Conservation (phyloP, 2,329 filamentous ascomycete genomes). For the Calonectria multiphialidica region DNA sequence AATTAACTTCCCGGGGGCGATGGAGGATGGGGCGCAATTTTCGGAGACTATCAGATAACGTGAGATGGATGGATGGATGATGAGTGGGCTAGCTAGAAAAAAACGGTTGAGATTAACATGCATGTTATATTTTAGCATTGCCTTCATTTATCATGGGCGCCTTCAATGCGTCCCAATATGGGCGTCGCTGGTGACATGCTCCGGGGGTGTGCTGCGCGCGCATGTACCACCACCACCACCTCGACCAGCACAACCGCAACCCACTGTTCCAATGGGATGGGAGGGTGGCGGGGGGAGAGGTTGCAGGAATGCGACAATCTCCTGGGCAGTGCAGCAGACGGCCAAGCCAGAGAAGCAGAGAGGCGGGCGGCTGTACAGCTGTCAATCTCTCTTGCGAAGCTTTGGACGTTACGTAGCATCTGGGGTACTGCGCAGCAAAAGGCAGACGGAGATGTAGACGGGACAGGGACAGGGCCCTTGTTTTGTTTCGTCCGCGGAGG, state of each 20-base stretch:
- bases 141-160: neutral
- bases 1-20: slow-evolving; percentile 1
- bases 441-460: neutral
- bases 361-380: too few species aligned
- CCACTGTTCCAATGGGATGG: neutral
- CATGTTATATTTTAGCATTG: neutral
- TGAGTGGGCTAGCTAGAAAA: too few species aligned
- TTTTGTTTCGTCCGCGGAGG: neutral
- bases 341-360: neutral
- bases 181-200: neutral
- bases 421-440: neutral
- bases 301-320: slow-evolving; percentile 9
- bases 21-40: neutral
- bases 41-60: neutral
- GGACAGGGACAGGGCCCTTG: neutral
- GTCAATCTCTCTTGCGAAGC: neutral
- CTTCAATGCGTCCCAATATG: neutral
- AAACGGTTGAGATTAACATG: slow-evolving; percentile 2
- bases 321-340: neutral
- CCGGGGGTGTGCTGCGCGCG: neutral
- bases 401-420: neutral
- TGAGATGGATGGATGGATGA: too few species aligned
- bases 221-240: neutral
- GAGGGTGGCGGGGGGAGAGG: neutral
- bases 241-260: neutral